Evolutionary conservation across 768 basidiomycete genomes (phyloP), one percentile per base, ranked within the genome.

Genomic region (Cyclocybe aegerita): DNA sequence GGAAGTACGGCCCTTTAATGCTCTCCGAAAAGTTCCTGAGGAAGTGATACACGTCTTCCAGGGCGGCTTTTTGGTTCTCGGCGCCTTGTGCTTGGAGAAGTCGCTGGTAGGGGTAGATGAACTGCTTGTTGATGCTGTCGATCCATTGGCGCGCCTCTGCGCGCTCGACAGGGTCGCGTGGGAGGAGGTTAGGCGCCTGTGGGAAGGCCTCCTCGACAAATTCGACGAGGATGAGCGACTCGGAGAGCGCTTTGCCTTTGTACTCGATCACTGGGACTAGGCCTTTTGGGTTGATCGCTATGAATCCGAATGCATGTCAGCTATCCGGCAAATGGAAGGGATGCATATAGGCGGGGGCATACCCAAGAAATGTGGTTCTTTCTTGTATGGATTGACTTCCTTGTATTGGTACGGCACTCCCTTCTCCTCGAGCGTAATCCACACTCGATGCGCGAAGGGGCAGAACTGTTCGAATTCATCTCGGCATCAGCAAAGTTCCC

Each of bases 351-450:
- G 23, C 17, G 30, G 17, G 2, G 29, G 48, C 72, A 31, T 52
- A 78, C 80, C 76, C 30, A 82, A 68, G 60, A 81, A 82, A 39
- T 79, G 72, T 10, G 73, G 66, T 58, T 81, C 81, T 57, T 86
- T 87, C 67, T 83, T 83, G 71, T 87, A 89, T 1, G 85, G 83
- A 63, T 86, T 84, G n/a, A 82, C 75, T 60, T 86, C 82, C 51
- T 77, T 77, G 62, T 85, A 86, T 53, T 84, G 82, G 58, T 88
- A 88, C 1, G 80, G 79, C 23, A 88, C 79, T 0, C 77, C 77
- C 48, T 74, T 79, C 60, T 87, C 86, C 59, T 89, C 85, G 4
- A 88, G 70, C 0, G 78, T 65, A 46, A 88, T 82, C 87, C 86
- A 88, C 10, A 71, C 70, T 7, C 86, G 73, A 60, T 83, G 81